Evolutionary conservation across 2,329 filamentous ascomycete species (phyloP).

Genomic region (Penicillium concentricum): DNA sequence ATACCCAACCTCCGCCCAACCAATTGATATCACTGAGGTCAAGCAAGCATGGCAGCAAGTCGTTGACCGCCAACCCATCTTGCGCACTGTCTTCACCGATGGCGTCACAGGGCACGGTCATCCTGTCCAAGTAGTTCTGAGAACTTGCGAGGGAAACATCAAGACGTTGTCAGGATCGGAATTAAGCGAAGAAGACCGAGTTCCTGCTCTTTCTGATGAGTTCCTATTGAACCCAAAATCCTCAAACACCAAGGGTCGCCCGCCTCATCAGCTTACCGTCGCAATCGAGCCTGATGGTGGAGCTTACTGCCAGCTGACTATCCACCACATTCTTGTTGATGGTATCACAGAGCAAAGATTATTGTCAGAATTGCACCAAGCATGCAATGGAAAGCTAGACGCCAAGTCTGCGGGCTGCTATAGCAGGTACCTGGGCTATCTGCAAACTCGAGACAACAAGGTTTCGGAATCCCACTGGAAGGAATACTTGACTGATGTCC

Average conservation of each 20-base stretch:
- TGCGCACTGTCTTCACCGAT: conserved; percentile 1
- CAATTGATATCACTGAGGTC: background rate
- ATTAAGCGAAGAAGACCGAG: no score
- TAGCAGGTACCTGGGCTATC: background rate
- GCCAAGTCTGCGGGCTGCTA: no score
- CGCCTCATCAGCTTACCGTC: conserved; percentile 5
- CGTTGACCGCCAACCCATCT: conserved; percentile 2
- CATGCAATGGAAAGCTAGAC: background rate
- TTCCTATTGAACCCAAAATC: no score
- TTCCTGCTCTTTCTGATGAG: no score
- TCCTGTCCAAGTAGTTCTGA: background rate
- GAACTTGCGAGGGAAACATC: background rate
- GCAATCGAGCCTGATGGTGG: background rate
- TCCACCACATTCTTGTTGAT: background rate
- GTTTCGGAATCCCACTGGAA: conserved; percentile 1
- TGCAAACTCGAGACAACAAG: background rate
- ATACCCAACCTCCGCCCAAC: background rate
- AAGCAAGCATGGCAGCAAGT: conserved; percentile 3
- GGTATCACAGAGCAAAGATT: background rate
- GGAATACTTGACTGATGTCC: conserved; percentile 3
- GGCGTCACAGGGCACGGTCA: background rate
- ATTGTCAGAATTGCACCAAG: background rate
- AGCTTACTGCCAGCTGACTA: conserved; percentile 3
- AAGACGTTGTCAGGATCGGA: no score
- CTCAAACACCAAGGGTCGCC: background rate